A percentile compares a stretch with the other conserved stretches of the same genome.
phyloP scores from a whole-genome alignment of 202 grass and related monocot species.

The Elaeis oleifera region DNA sequence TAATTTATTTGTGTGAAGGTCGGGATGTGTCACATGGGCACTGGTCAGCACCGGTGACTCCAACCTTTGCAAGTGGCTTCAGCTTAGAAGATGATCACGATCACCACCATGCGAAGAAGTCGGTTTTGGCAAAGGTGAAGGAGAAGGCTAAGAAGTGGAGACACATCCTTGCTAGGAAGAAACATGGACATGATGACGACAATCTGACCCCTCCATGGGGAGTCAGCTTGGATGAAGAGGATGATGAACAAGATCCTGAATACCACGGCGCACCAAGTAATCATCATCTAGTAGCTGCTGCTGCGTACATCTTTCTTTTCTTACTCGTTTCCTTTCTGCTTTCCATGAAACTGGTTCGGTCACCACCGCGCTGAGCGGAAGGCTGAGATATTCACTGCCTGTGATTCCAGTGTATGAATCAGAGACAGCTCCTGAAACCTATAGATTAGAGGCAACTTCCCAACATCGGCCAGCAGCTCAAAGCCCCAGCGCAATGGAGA shows the following conservation, averaged over 20 bases:
- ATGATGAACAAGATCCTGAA: conserved; percentile 20
- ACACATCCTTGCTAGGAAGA: conserved; percentile 56
- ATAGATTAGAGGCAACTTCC: conserved; percentile 19
- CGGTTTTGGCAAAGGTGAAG: conserved; percentile 68
- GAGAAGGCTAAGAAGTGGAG: conserved; percentile 93
- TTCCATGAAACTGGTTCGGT: too few relatives aligned
- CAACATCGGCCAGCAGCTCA: conserved; percentile 27
- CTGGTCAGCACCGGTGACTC: neutral
- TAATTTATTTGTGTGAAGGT: neutral
- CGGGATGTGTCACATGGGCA: neutral
- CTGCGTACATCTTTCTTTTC: too few relatives aligned
- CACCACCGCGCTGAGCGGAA: too few relatives aligned
- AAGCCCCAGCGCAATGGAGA: conserved; percentile 19
- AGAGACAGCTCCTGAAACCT: conserved; percentile 28
- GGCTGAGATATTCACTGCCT: neutral
- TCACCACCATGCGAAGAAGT: conserved; percentile 36
- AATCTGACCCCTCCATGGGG: conserved; percentile 35
- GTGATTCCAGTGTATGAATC: conserved; percentile 33
- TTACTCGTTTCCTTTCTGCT: too few relatives aligned
- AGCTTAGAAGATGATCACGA: neutral
- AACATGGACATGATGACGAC: conserved; percentile 29
- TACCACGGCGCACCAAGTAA: conserved; percentile 32
- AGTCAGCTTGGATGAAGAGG: conserved; percentile 1
- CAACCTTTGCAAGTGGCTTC: neutral
- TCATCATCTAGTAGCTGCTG: neutral